Base-by-base conservation (phyloP, 768 basidiomycete genomes). In the Pulveroboletus sp. region DNA sequence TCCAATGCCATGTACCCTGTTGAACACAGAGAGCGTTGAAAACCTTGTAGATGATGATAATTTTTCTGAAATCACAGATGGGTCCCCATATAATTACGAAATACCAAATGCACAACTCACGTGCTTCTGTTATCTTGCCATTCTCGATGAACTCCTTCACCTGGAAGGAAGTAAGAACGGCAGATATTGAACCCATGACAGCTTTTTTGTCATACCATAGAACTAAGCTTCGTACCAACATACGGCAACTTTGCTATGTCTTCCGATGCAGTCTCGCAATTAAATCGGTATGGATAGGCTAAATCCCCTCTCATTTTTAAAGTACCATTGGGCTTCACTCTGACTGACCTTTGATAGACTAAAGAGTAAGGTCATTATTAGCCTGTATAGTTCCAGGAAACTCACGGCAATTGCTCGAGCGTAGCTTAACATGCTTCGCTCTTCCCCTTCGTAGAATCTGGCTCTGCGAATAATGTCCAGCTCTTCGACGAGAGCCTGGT, bases 1-100 rank as follows among this genome's bases (percentile, higher is more conserved):
- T 7, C 90, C 90, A 29, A 93, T 83, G 9, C 87, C 84, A 45
- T 93, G 82, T 47, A 93, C 67, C 6, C 78, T 72, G 13, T 76
- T 69, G 58, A 93, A 88, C 1, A 69, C 58, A 7, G 76, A 75
- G 8, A 91, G 74, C 1, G 79, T 65, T 43, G 71, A 66, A 61
- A 79, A 89, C 31, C 85, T 80, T 21, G 72, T 53, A 1, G 81
- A 81, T 6, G 61, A 59, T 6, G 67, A 64, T 10, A 77, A 78
- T 9, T 59, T 72, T 62, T 74, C 80, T 86, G 47, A 19, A n/a
- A n/a, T 25, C 32, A 35, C 45, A 33, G 31, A 19, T n/a, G 35
- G 31, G 39, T 36, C 47, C 43, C 14, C 49, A 33, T 5, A 5
- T 34, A 4, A 4, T 10, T 16, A 40, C 13, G 14, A 35, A 19